Evolutionary conservation across 2,329 filamentous ascomycete species (phyloP).

Genomic region (Nannizzia gypsea): DNA sequence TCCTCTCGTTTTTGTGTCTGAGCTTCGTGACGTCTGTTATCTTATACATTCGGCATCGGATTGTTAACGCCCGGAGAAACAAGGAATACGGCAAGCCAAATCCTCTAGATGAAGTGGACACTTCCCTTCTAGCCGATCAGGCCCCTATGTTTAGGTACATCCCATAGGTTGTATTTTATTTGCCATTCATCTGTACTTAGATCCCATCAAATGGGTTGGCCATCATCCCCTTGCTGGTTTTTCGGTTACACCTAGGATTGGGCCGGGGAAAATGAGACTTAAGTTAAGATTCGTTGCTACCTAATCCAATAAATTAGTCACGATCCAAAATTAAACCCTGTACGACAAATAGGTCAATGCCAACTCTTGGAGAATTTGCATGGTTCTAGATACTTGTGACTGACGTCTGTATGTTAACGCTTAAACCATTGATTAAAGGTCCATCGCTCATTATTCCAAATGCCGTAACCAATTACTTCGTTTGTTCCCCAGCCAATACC

Average conservation of each 20-base stretch:
- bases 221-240: too few relatives aligned
- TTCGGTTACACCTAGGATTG: too few relatives aligned
- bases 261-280: too few relatives aligned
- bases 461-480: background rate
- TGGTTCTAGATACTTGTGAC: background rate
- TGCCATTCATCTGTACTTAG: too few relatives aligned
- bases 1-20: slow-evolving; percentile 11
- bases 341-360: background rate
- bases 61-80: slow-evolving; percentile 11
- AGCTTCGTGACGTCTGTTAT: slow-evolving; percentile 7
- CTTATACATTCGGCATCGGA: slow-evolving; percentile 8
- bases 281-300: too few relatives aligned
- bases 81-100: slow-evolving; percentile 11
- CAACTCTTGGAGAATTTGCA: background rate
- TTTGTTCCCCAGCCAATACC: slow-evolving; percentile 23
- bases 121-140: slow-evolving; percentile 10
- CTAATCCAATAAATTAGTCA: too few relatives aligned
- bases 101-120: slow-evolving; percentile 10
- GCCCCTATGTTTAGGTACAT: slow-evolving; percentile 14
- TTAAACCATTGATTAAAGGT: background rate
- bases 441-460: background rate
- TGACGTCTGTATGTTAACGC: background rate
- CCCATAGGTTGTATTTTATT: background rate
- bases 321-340: too few relatives aligned
- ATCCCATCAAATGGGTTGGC: too few relatives aligned